Evolutionary conservation across 148 eudicot species (phyloP).

Genomic region (Fagopyrum homotropicum): DNA sequence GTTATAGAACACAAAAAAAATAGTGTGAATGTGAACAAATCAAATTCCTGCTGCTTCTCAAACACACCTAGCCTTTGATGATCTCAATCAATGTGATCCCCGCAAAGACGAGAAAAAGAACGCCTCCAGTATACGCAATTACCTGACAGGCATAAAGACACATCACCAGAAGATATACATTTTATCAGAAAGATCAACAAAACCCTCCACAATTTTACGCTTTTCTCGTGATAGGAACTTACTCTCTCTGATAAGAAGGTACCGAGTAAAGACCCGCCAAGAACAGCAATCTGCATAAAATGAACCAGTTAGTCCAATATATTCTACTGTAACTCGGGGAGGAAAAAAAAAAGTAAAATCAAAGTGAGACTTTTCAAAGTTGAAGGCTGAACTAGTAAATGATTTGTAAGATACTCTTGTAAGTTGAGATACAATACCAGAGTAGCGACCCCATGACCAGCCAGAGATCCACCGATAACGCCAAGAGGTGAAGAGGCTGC

Average conservation of each 20-base stretch:
- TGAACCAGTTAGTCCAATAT: not conserved
- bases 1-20: not conserved
- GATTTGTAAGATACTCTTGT: not conserved
- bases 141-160: conserved; percentile 29
- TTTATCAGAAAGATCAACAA: not conserved
- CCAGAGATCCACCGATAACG: conserved; percentile 91
- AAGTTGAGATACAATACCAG: conserved; percentile 47
- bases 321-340: not conserved
- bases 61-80: conserved; percentile 24
- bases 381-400: not conserved
- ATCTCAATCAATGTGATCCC: conserved; percentile 74
- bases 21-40: not conserved
- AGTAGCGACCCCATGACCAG: conserved; percentile 96
- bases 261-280: conserved; percentile 90
- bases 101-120: conserved; percentile 82
- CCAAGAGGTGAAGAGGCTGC: conserved; percentile 99
- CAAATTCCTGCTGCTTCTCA: not conserved
- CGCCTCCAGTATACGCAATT: conserved; percentile 75
- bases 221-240: conserved; percentile 7
- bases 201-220: not conserved
- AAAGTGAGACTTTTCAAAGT: not conserved
- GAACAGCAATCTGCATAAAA: conserved; percentile 81
- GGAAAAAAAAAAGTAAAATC: not conserved
- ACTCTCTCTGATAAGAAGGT: conserved; percentile 92
- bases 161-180: not conserved